Evolutionary conservation across 805 yeast genomes (phyloP).

Genomic region (Ogataea allantospora): DNA sequence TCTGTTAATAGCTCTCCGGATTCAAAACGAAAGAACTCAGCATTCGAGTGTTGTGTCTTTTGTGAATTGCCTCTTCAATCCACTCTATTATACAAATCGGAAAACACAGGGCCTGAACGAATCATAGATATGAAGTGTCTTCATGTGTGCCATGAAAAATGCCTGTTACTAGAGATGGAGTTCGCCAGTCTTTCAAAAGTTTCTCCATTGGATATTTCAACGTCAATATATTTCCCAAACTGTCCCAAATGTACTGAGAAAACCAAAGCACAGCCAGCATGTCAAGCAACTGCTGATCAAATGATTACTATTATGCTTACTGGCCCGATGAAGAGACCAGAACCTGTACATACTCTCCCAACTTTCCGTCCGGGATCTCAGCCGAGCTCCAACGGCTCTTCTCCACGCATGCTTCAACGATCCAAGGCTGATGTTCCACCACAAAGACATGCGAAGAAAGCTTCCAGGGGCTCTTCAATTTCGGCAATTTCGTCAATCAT

Average conservation of each 20-base stretch:
- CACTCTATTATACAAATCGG: conserved; percentile 39
- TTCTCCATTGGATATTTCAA: conserved; percentile 5
- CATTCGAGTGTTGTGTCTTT: conserved; percentile 27
- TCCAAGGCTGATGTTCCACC: background rate
- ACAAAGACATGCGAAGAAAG: conserved; percentile 24
- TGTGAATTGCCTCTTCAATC: conserved; percentile 52
- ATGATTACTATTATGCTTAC: conserved; percentile 21
- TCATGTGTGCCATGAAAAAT: conserved; percentile 58
- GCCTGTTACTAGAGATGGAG: conserved; percentile 44
- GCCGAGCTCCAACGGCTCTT: conserved; percentile 4
- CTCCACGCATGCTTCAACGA: conserved; percentile 5
- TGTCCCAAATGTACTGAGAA: conserved; percentile 26
- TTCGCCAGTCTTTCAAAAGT: conserved; percentile 10
- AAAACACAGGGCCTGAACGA: conserved; percentile 30
- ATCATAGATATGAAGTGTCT: conserved; percentile 51
- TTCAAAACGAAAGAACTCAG: conserved; percentile 3
- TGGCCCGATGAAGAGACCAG: conserved; percentile 10
- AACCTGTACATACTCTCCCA: conserved; percentile 4
- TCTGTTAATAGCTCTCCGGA: conserved; percentile 8
- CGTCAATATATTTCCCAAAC: conserved; percentile 23
- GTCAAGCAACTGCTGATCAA: conserved; percentile 17
- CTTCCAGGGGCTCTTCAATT: conserved; percentile 35
- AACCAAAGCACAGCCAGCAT: conserved; percentile 24
- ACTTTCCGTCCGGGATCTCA: conserved; percentile 8
- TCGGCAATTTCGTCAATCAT: conserved; percentile 35